phyloP scores from a whole-genome alignment of 352 stramenopile genomes.

The Pythium dissimile region DNA sequence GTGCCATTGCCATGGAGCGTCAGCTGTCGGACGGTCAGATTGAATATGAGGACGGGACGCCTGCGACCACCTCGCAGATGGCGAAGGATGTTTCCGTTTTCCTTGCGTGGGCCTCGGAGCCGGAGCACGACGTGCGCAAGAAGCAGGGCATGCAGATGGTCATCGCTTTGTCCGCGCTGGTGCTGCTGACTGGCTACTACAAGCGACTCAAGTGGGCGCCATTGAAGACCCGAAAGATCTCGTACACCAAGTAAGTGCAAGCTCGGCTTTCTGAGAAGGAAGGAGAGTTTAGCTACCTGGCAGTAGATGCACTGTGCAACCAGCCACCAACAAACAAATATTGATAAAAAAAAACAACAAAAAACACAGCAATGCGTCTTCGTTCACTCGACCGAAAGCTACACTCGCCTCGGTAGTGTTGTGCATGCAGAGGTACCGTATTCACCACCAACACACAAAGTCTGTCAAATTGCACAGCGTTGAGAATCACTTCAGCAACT shows the following conservation, averaged over 20 bases:
- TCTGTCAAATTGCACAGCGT: too few species aligned
- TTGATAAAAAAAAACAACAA: slow-evolving; percentile 27
- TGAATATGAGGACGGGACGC: slow-evolving; percentile 97
- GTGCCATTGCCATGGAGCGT: slow-evolving; percentile 98
- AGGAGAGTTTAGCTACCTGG: slow-evolving; percentile 22
- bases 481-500: too few species aligned
- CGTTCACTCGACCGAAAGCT: too few species aligned
- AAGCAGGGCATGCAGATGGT: slow-evolving; percentile 95
- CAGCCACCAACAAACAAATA: slow-evolving; percentile 20
- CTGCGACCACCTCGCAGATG: slow-evolving; percentile 97
- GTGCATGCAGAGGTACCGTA: too few species aligned
- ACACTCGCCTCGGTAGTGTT: too few species aligned
- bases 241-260: slow-evolving; percentile 93
- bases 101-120: slow-evolving; percentile 96
- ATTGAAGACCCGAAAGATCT: slow-evolving; percentile 98
- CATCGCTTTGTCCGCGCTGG: slow-evolving; percentile 88
- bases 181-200: slow-evolving; percentile 95
- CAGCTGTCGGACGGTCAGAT: slow-evolving; percentile 96
- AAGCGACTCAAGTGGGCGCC: slow-evolving; percentile 98
- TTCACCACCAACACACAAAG: too few species aligned
- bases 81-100: slow-evolving; percentile 98
- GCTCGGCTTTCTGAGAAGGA: slow-evolving; percentile 8
- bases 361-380: too few species aligned
- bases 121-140: slow-evolving; percentile 98
- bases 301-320: slow-evolving; percentile 23